Evolutionary conservation across 140 eudicot genomes (phyloP), one percentile per base, ranked within the genome.

Genomic region (Cichorium intybus): DNA sequence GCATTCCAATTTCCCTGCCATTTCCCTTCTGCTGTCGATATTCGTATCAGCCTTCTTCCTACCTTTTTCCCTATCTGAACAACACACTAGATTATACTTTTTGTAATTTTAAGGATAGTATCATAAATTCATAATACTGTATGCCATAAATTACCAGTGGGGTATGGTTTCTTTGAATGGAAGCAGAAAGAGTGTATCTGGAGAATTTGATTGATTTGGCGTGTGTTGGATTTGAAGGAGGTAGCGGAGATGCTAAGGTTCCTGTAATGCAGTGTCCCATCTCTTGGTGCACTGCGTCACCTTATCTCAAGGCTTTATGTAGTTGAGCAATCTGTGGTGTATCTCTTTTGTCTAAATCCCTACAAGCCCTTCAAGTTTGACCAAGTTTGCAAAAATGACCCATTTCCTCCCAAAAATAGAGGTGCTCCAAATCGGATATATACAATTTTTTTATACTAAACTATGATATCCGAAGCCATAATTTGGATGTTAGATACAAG

Each of bases 1-100:
- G 68, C 69, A 17, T 80, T 77, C 89, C 93, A 84, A 18, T 82
- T 73, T 24, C 89, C 96, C 8, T 70, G 80, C 91, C 88, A 87
- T 74, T 70, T 73, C 10, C 89, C 92, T 46, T 81, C 85, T 10
- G 89, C 66, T 46, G 88, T 75, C 3, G 96, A 84, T 54, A 87
- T 72, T 4, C 68, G 76, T 47, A 87, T 70, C 71, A 84, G 64
- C 43, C 86, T 73, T 65, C 67, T 75, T 34, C 70, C 79, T 27
- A 48, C 74, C 57, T 70, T 80, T 59, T 71, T 80, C 9, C 71
- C 70, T 60, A 61, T 80, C 90, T 75, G 64, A 67, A 75, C 64
- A 43, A 34, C 39, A 28, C 51, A 58, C 8, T 1, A 9, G 6
- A 66, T 47, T 24, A 20, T 71, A 67, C 0, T 37, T 39, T 29